phyloP scores from a whole-genome alignment of 305 asterid species.

The Fraxinus albicans region DNA sequence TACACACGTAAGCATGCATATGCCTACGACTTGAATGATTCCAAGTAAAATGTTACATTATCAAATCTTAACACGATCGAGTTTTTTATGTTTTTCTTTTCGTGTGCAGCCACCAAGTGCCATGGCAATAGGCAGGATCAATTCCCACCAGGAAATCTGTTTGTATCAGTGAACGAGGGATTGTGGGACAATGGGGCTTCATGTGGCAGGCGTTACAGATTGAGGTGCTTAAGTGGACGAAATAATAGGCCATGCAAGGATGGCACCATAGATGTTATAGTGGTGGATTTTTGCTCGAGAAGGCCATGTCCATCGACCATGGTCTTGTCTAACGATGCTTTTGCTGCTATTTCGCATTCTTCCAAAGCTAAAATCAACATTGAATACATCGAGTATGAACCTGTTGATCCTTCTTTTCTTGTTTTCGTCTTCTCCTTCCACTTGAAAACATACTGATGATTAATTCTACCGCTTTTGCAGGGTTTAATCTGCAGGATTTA shows the following conservation, averaged over 20 bases:
- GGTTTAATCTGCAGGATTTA: not conserved
- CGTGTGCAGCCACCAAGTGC: conserved; percentile 49
- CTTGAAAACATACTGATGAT: not conserved
- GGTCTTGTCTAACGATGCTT: conserved; percentile 64
- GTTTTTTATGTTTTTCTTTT: not conserved
- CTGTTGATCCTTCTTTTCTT: not conserved
- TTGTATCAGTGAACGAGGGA: conserved; percentile 48
- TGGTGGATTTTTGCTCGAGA: conserved; percentile 54
- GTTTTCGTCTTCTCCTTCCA: not conserved
- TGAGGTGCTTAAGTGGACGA: conserved; percentile 64
- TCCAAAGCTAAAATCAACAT: conserved; percentile 58
- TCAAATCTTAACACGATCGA: not conserved
- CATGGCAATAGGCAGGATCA: conserved; percentile 51
- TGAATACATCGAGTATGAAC: conserved; percentile 56
- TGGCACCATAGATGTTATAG: conserved; percentile 56
- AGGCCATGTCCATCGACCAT: conserved; percentile 75
- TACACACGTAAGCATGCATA: conserved; percentile 36
- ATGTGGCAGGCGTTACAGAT: conserved; percentile 45
- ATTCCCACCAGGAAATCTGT: conserved; percentile 67
- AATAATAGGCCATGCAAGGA: conserved; percentile 53
- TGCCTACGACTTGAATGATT: not conserved
- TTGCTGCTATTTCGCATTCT: conserved; percentile 43
- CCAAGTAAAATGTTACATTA: not conserved
- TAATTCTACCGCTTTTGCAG: not conserved
- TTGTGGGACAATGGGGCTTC: conserved; percentile 59